Evolutionary conservation across 2,329 filamentous ascomycete species (phyloP).

Genomic region (Atkinsonella hypoxylon): DNA sequence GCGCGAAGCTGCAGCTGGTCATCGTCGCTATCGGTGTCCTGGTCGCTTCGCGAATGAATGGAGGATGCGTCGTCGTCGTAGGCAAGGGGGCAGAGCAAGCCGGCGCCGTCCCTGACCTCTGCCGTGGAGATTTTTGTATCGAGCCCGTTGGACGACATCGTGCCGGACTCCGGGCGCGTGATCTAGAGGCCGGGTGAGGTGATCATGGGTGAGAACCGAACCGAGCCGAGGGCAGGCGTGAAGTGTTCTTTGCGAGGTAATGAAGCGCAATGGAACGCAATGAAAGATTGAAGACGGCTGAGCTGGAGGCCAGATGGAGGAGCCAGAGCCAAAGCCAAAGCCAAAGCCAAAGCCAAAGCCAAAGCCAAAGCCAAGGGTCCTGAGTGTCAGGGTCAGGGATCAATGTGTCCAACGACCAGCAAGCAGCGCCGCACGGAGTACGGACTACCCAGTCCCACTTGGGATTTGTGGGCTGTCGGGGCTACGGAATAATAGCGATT

Average conservation of each 20-base stretch:
- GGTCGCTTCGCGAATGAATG: conserved; percentile 54
- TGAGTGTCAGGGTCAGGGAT: too few species aligned
- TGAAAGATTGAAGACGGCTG: too few species aligned
- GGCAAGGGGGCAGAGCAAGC: conserved; percentile 48
- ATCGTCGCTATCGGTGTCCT: conserved; percentile 67
- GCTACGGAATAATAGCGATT: too few species aligned
- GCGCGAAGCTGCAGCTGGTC: conserved; percentile 54
- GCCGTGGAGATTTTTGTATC: conserved; percentile 12
- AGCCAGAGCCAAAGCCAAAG: too few species aligned
- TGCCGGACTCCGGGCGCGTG: conserved; percentile 2
- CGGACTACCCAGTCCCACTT: too few species aligned
- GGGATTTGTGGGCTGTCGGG: too few species aligned
- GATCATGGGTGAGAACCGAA: background rate
- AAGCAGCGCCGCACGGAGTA: too few species aligned
- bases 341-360: too few species aligned
- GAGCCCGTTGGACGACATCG: conserved; percentile 11
- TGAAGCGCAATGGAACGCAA: background rate
- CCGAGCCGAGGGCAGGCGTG: background rate
- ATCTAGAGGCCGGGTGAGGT: background rate
- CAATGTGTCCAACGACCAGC: too few species aligned
- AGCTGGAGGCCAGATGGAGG: too few species aligned
- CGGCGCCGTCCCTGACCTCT: conserved; percentile 21
- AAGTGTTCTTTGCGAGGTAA: background rate
- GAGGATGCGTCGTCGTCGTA: conserved; percentile 62
- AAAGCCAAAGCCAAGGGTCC: too few species aligned